Evolutionary conservation across 371 early-diverging fungal genomes (phyloP).

Genomic region (Phascolomyces articulosus): DNA sequence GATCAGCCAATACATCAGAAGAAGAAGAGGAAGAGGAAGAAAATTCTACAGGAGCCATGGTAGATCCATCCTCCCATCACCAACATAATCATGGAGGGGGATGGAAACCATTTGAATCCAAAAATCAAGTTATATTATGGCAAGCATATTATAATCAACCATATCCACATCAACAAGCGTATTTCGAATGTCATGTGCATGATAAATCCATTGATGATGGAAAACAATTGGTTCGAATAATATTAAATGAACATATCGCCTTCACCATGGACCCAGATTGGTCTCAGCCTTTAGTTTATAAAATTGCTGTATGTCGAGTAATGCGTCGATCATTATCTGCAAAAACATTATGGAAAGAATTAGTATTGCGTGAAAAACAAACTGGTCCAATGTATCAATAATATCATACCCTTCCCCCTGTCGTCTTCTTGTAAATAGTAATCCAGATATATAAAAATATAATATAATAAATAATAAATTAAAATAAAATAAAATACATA

Average conservation of each 20-base stretch:
- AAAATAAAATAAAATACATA: too few relatives aligned
- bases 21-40: too few relatives aligned
- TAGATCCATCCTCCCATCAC: neutral
- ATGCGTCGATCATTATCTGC: neutral
- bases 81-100: neutral
- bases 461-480: too few relatives aligned
- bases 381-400: neutral
- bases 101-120: slow-evolving; percentile 18
- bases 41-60: too few relatives aligned
- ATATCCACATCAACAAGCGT: neutral
- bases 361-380: neutral
- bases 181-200: slow-evolving; percentile 16
- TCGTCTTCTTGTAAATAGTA: too few relatives aligned
- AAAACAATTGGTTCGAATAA: slow-evolving; percentile 15
- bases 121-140: slow-evolving; percentile 26
- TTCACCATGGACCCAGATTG: slow-evolving; percentile 24
- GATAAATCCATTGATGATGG: slow-evolving; percentile 16
- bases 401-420: too few relatives aligned
- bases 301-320: slow-evolving; percentile 9
- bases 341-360: neutral
- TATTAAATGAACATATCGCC: slow-evolving; percentile 21
- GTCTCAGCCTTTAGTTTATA: slow-evolving; percentile 25
- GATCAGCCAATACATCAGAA: neutral
- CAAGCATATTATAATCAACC: slow-evolving; percentile 7
- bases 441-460: too few relatives aligned